Conservation (phyloP, 169 alveolate genomes). For the Toxoplasma gondii region DNA sequence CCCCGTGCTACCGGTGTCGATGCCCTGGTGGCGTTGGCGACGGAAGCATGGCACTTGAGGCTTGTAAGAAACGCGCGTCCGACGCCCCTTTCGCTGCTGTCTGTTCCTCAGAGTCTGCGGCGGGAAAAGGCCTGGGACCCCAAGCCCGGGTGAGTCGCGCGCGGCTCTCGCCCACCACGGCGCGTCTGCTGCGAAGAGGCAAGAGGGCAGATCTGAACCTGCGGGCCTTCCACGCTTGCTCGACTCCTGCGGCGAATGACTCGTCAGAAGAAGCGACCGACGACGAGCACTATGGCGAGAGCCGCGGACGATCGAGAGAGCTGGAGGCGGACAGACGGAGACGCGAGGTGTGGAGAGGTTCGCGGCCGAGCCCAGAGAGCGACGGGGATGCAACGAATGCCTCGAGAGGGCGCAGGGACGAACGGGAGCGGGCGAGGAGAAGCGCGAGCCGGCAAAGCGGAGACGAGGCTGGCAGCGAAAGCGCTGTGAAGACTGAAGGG, state of each 20-base stretch:
- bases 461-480: not conserved
- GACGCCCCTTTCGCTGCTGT: too few relatives aligned
- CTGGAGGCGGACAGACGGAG: not conserved
- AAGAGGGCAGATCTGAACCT: not conserved
- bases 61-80: too few relatives aligned
- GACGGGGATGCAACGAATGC: too few relatives aligned
- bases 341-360: not conserved
- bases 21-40: too few relatives aligned
- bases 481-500: not conserved
- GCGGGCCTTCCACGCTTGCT: constrained; percentile 12
- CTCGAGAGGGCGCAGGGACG: too few relatives aligned
- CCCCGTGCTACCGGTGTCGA: too few relatives aligned
- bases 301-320: not conserved
- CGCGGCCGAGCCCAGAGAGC: too few relatives aligned
- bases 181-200: not conserved
- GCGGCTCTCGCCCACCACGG: not conserved
- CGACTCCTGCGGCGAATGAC: not conserved
- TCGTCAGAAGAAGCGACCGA: not conserved
- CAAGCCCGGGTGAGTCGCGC: not conserved
- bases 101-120: too few relatives aligned
- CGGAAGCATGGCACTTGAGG: too few relatives aligned
- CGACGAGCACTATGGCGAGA: not conserved
- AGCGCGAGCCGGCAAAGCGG: not conserved
- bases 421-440: not conserved
- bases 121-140: not conserved